Evolutionary conservation across 768 basidiomycete genomes (phyloP).

Genomic region (Crepidotus variabilis): DNA sequence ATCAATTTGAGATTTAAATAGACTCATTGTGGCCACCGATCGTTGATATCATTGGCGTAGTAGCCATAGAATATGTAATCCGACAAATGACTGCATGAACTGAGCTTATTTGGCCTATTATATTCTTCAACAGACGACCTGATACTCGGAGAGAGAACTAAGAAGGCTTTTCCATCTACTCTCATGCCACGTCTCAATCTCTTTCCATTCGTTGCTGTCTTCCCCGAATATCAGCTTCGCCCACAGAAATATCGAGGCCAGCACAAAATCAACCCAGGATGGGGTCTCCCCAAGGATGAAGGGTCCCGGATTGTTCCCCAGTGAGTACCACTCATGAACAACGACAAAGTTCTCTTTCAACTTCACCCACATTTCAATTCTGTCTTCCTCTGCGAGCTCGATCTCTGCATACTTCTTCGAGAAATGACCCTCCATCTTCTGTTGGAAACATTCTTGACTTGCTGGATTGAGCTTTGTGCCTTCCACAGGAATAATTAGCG

Average conservation of each 20-base stretch:
- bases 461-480: constrained; percentile 8
- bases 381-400: constrained; percentile 20
- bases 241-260: constrained; percentile 23
- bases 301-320: constrained; percentile 19
- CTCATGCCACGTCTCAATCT: constrained; percentile 16
- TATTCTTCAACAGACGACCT: not conserved
- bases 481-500: constrained; percentile 8
- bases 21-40: too few species aligned
- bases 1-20: too few species aligned
- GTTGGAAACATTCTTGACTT: constrained; percentile 9
- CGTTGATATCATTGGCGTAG: too few species aligned
- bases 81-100: too few species aligned
- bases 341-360: constrained; percentile 24
- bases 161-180: constrained; percentile 15
- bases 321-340: constrained; percentile 20
- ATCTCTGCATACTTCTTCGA: constrained; percentile 30
- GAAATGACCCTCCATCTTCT: constrained; percentile 12
- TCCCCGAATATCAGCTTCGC: constrained; percentile 12
- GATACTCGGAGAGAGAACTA: not conserved
- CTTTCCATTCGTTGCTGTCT: constrained; percentile 17
- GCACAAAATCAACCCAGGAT: constrained; percentile 35
- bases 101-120: too few species aligned
- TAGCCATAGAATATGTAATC: too few species aligned
- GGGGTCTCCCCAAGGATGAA: constrained; percentile 33
- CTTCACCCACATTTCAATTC: constrained; percentile 28